phyloP scores from a whole-genome alignment of 129 eudicot species.

The Artemisia tridentata region DNA sequence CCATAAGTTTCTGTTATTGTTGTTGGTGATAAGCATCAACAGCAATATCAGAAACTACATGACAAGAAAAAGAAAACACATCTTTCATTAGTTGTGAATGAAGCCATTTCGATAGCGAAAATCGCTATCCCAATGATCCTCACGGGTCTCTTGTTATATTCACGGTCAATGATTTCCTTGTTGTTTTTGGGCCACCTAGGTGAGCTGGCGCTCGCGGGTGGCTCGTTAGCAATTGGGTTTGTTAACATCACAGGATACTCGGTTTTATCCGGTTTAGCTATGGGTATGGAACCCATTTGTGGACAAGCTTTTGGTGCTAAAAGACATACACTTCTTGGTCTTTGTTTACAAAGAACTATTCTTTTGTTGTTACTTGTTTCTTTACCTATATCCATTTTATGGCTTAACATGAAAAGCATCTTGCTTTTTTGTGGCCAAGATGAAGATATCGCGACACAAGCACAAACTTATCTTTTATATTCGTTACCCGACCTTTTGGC shows the following conservation, averaged over 20 bases:
- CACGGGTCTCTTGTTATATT: slow-evolving; percentile 76
- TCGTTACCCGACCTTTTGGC: slow-evolving; percentile 74
- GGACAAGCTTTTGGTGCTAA: slow-evolving; percentile 90
- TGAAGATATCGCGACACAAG: slow-evolving; percentile 60
- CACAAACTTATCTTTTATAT: slow-evolving; percentile 64
- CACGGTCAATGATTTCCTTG: slow-evolving; percentile 86
- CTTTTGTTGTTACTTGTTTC: slow-evolving; percentile 56
- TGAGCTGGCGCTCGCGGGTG: slow-evolving; percentile 75
- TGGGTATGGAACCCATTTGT: slow-evolving; percentile 96
- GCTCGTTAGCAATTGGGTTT: slow-evolving; percentile 78
- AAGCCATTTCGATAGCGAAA: slow-evolving; percentile 48
- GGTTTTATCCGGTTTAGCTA: slow-evolving; percentile 77
- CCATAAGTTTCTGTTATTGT: slow-evolving; percentile 27
- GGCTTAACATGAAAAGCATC: slow-evolving; percentile 73
- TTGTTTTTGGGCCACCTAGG: slow-evolving; percentile 75
- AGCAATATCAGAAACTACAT: slow-evolving; percentile 23
- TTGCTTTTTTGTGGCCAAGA: slow-evolving; percentile 73
- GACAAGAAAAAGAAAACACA: slow-evolving; percentile 29
- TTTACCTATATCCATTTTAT: slow-evolving; percentile 52
- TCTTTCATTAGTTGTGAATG: slow-evolving; percentile 42
- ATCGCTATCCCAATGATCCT: slow-evolving; percentile 86
- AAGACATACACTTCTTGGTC: slow-evolving; percentile 59
- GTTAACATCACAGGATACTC: slow-evolving; percentile 93
- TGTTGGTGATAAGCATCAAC: slow-evolving; percentile 27
- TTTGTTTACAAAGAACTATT: slow-evolving; percentile 57